These are phyloP conservation scores for Glycine soja DNA, from an alignment of 306 rosid genomes.

Conservation along the genomic window DNA sequence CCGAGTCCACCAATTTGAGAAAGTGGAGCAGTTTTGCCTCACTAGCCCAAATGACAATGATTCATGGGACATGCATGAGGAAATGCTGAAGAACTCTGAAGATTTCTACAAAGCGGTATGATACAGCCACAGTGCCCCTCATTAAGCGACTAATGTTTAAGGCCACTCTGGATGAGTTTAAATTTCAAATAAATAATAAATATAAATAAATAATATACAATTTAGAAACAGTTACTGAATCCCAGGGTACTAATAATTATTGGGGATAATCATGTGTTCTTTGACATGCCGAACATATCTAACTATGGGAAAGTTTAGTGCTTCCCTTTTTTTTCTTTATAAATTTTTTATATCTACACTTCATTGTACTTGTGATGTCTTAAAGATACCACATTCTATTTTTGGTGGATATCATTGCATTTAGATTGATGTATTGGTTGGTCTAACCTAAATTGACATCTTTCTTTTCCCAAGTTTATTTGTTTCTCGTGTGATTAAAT, in stretches of 20 bases:
- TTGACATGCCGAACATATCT: constrained; percentile 30
- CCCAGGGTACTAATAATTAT: not conserved
- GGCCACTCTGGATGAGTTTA: not conserved
- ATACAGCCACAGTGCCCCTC: not conserved
- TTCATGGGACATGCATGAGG: constrained; percentile 97
- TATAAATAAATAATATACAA: not conserved
- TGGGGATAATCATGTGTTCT: constrained; percentile 16
- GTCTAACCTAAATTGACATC: constrained; percentile 30
- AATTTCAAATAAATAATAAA: not conserved
- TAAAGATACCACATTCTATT: not conserved
- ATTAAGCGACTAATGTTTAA: constrained; percentile 18
- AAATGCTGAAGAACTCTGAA: constrained; percentile 91
- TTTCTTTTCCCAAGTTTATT: not conserved
- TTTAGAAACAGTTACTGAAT: too few relatives aligned
- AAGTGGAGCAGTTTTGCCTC: constrained; percentile 91
- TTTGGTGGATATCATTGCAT: constrained; percentile 11
- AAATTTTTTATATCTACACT: not conserved
- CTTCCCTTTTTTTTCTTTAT: constrained; percentile 21
- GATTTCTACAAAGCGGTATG: constrained; percentile 81
- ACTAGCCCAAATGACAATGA: constrained; percentile 85
- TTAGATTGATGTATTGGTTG: constrained; percentile 15
- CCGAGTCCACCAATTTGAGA: constrained; percentile 96
- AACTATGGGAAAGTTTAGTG: constrained; percentile 16
- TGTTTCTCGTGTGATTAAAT: constrained; percentile 14
- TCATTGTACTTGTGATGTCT: constrained; percentile 13